Conservation (phyloP, 2,329 filamentous ascomycete genomes). For the Fusarium scirpi region DNA sequence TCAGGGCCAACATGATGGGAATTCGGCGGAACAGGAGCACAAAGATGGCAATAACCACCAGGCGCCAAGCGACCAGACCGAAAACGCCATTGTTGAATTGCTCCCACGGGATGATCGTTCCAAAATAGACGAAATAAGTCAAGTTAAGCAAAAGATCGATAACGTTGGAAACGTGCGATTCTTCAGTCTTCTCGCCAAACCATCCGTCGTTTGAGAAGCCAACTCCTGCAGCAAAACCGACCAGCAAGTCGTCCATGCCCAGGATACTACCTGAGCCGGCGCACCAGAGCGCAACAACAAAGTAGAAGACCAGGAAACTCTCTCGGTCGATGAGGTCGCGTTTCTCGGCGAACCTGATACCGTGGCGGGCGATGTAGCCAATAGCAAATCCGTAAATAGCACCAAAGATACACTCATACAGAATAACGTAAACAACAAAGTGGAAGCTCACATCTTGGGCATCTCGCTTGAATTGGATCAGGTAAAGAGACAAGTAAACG, state of each 20-base stretch:
- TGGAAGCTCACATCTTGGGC: constrained; percentile 79
- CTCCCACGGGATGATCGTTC: constrained; percentile 96
- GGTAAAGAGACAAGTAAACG: constrained; percentile 90
- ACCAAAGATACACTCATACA: constrained; percentile 97
- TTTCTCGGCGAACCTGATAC: constrained; percentile 88
- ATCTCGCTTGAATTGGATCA: constrained; percentile 82
- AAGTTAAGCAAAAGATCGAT: constrained; percentile 97
- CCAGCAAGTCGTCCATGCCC: constrained; percentile 91
- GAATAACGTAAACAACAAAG: constrained; percentile 88
- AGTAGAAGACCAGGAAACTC: constrained; percentile 98
- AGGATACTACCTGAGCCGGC: constrained; percentile 92
- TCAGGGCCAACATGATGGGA: constrained; percentile 90
- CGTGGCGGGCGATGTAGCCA: constrained; percentile 90
- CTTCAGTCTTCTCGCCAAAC: constrained; percentile 98
- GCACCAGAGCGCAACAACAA: constrained; percentile 94
- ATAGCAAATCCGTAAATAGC: constrained; percentile 87
- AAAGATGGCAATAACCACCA: constrained; percentile 93
- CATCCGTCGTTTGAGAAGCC: constrained; percentile 99
- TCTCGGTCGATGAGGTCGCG: constrained; percentile 91
- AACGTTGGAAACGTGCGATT: constrained; percentile 98
- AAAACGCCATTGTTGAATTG: constrained; percentile 82
- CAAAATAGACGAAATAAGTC: constrained; percentile 97
- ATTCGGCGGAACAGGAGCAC: constrained; percentile 97
- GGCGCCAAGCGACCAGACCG: constrained; percentile 85
- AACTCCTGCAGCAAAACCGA: constrained; percentile 96